These are phyloP conservation scores for Botrytis porri DNA, from an alignment of 2,329 filamentous ascomycete genomes.

Conservation along the genomic window DNA sequence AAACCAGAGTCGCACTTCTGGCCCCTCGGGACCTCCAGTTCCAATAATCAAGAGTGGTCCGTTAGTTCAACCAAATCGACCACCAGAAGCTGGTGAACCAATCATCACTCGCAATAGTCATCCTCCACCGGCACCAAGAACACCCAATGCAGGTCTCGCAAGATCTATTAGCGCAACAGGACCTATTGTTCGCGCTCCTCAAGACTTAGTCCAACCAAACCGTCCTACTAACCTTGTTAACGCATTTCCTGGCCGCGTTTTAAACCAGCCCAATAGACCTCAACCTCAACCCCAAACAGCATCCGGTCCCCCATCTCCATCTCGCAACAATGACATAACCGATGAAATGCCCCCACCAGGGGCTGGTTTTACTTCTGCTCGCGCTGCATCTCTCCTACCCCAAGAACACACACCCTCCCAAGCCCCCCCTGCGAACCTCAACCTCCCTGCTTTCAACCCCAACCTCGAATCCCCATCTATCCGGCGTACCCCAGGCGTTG, in stretches of 20 bases:
- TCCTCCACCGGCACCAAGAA: constrained; percentile 34
- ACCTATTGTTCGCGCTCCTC: constrained; percentile 25
- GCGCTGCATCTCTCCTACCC: constrained; percentile 57
- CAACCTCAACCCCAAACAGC: constrained; percentile 13
- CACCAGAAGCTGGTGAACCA: constrained; percentile 24
- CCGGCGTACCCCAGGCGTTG: constrained; percentile 81
- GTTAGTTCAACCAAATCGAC: constrained; percentile 34
- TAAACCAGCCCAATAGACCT: constrained; percentile 38
- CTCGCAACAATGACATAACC: constrained; percentile 22
- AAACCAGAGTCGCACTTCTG: constrained; percentile 37
- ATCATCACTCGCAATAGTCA: constrained; percentile 21
- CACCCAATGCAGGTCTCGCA: constrained; percentile 34
- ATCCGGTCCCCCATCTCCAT: constrained; percentile 29
- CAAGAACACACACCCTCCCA: constrained; percentile 38
- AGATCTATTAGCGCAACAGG: constrained; percentile 31
- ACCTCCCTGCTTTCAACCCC: constrained; percentile 64
- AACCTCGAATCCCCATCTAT: constrained; percentile 79
- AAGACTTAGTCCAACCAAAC: constrained; percentile 23
- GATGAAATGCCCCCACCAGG: constrained; percentile 31
- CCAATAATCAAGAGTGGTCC: constrained; percentile 24
- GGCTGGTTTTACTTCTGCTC: constrained; percentile 66
- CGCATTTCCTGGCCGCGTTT: constrained; percentile 28
- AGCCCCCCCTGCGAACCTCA: constrained; percentile 42
- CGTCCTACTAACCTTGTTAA: constrained; percentile 24
- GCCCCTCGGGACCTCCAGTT: constrained; percentile 21